Conservation (phyloP, 129 eudicot species). For the Pittosporum tobira region DNA sequence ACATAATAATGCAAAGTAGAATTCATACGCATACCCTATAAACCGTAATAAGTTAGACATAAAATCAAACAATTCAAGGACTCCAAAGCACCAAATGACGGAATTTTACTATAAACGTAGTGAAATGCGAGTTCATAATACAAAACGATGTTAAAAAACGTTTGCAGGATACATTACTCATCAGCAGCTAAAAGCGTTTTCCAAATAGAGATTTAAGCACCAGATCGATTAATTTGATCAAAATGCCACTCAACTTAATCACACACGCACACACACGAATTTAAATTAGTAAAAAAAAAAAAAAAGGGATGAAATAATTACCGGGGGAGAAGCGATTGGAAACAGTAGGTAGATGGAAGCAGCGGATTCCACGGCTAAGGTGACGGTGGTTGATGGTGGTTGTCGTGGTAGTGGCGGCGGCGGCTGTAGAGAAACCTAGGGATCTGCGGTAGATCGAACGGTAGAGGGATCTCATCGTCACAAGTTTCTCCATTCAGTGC, state of each 20-base stretch:
- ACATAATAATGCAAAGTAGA: no score
- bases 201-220: neutral
- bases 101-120: neutral
- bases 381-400: constrained; percentile 15
- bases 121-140: no score
- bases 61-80: neutral
- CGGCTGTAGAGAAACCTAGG: constrained; percentile 20
- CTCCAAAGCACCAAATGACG: neutral
- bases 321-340: constrained; percentile 13
- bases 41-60: neutral
- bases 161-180: no score
- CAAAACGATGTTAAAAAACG: no score
- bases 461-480: constrained; percentile 57
- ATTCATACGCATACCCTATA: no score
- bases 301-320: neutral
- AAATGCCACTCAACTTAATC: neutral
- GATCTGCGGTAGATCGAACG: constrained; percentile 60
- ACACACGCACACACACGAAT: neutral
- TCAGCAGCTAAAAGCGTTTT: neutral
- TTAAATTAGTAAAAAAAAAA: neutral
- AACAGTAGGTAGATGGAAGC: constrained; percentile 29
- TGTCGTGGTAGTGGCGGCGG: constrained; percentile 28
- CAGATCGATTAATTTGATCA: neutral
- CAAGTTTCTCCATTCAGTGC: constrained; percentile 33
- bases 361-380: constrained; percentile 26